Conservation (phyloP, 495 filamentous ascomycete species). For the Trichodelitschia bisporula region DNA sequence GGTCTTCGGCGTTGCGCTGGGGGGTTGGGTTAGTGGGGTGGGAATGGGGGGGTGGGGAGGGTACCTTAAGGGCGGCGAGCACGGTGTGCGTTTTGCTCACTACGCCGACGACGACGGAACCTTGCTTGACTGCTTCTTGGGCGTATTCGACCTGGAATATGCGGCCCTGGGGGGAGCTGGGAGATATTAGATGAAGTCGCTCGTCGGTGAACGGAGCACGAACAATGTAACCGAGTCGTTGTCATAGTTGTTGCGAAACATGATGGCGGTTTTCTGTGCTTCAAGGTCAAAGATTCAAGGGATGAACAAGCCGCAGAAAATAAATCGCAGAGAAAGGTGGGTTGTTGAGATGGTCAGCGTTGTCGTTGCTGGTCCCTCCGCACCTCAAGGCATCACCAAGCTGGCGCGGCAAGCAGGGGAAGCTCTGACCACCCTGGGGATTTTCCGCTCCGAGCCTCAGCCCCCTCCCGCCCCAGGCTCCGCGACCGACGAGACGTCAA, state of each 20-base stretch:
- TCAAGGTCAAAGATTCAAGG: too few relatives aligned
- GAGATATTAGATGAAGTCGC: conserved; percentile 5
- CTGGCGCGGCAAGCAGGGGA: too few relatives aligned
- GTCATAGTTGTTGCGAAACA: conserved; percentile 99
- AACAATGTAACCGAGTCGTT: conserved; percentile 99
- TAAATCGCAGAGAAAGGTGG: too few relatives aligned
- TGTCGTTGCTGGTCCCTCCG: too few relatives aligned
- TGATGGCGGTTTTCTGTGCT: conserved; percentile 20
- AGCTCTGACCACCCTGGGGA: too few relatives aligned
- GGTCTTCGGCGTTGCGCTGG: conserved; percentile 94
- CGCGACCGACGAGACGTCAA: too few relatives aligned
- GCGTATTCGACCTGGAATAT: conserved; percentile 99
- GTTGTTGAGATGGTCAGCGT: too few relatives aligned
- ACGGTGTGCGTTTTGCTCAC: conserved; percentile 96
- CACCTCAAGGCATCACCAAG: too few relatives aligned
- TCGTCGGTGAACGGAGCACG: conserved; percentile 11
- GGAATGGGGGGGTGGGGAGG: neutral
- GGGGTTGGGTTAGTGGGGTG: conserved; percentile 3
- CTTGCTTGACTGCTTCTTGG: conserved; percentile 94
- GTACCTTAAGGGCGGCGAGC: conserved; percentile 86
- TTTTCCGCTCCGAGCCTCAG: too few relatives aligned
- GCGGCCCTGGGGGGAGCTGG: conserved; percentile 89
- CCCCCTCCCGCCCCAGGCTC: too few relatives aligned
- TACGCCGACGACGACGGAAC: conserved; percentile 88
- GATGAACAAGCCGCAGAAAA: too few relatives aligned